Evolutionary conservation across 352 stramenopile species (phyloP).

Genomic region (Paralagenidium karlingii): DNA sequence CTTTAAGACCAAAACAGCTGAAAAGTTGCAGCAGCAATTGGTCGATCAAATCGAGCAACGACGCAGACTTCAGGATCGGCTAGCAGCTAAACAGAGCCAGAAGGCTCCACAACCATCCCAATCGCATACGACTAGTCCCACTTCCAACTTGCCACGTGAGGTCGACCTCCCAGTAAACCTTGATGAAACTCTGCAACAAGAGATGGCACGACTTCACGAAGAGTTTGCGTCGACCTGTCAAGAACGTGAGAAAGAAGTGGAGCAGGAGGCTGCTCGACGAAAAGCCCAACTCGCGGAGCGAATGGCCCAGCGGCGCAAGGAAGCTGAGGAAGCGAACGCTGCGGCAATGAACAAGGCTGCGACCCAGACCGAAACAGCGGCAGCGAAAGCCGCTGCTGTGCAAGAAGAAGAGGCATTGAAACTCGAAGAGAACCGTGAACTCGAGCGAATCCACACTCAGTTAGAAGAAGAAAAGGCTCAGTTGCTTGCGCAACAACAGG

Average conservation of each 20-base stretch:
- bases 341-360: conserved; percentile 15
- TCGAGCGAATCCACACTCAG: conserved; percentile 17
- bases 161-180: no score
- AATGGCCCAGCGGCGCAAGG: no score
- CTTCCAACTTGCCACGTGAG: no score
- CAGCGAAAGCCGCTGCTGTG: neutral
- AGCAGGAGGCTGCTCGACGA: conserved; percentile 13
- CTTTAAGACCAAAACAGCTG: no score
- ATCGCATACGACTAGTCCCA: no score
- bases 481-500: no score
- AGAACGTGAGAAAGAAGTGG: conserved; percentile 11
- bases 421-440: conserved; percentile 14
- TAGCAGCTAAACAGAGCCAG: no score
- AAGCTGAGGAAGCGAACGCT: no score
- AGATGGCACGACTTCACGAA: conserved; percentile 27
- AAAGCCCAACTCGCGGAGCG: conserved; percentile 17
- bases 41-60: neutral
- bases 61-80: no score
- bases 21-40: no score
- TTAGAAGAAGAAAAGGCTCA: conserved; percentile 5
- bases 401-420: conserved; percentile 6
- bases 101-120: no score
- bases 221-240: conserved; percentile 19
- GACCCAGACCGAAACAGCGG: neutral
- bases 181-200: no score